Evolutionary conservation across 2,329 filamentous ascomycete species (phyloP), one percentile per base, ranked within the genome.

Genomic region (Drechslerella dactyloides): DNA sequence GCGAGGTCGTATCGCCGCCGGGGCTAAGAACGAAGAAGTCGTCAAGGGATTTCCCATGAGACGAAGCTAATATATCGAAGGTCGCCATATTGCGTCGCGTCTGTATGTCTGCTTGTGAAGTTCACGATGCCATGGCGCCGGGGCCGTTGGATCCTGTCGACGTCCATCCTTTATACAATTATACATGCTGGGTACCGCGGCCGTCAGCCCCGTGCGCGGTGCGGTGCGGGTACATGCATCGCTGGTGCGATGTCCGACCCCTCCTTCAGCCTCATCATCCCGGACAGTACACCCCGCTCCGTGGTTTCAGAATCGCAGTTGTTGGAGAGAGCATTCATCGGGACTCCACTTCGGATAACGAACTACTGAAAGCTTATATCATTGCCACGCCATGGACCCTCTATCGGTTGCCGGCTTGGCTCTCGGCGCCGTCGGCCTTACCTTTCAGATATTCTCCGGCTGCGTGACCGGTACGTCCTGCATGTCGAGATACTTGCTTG

Each of bases 381-480:
- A 33, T 23, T 48, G 6, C 42, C 55, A 37, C 40, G 27, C 46
- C 55, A 58, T 58, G 55, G 55, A 58, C 30, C 55, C 55, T 58
- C 23, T 58, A 58, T 58, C 55, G 10, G 23, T 58, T 27, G 55
- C 55, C 37, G 55, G 55, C 42, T 40, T 58, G 37, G 40, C 55
- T 21, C 55, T 58, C 42, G 55, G 55, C 6, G 55, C 55, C 55
- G 55, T 48, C 19, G 11, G 11, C 21, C 56, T 60, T n/a, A 60
- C 56, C 27, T 60, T 51, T 40, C 42, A 60, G 44, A 50, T 60
- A 35, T 60, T 60, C 19, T 51, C 56, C 27, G 42, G 56, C 27
- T 60, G 56, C 56, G 56, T 60, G 11, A 21, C 55, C n/a, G 55
- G 55, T 58, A 58, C 30, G 55, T 42, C 37, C 24, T 58, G 13